These are phyloP conservation scores for Dichotomocladium elegans DNA, from an alignment of 371 early-diverging fungal species.

Conservation along the genomic window DNA sequence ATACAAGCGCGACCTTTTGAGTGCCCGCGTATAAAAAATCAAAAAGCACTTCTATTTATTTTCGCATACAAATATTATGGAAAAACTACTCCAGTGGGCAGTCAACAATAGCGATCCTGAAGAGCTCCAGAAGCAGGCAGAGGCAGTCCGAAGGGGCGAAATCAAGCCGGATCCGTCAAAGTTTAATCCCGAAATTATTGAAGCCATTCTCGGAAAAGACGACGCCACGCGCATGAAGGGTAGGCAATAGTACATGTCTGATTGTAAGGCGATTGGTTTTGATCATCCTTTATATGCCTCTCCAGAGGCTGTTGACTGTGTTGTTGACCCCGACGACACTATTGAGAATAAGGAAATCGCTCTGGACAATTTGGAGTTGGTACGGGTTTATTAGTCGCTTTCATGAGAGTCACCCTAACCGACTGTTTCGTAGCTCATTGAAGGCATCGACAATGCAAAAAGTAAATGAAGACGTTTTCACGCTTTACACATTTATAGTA, in stretches of 20 bases:
- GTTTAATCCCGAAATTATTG: constrained; percentile 79
- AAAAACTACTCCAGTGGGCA: constrained; percentile 86
- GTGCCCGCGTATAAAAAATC: neutral
- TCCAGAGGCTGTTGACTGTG: constrained; percentile 65
- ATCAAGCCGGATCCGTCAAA: constrained; percentile 29
- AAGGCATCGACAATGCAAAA: constrained; percentile 92
- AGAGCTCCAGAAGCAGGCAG: constrained; percentile 62
- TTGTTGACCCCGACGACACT: constrained; percentile 52
- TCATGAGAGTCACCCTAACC: neutral
- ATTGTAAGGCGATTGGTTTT: neutral
- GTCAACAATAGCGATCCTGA: constrained; percentile 74
- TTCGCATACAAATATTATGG: constrained; percentile 37
- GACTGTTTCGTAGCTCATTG: constrained; percentile 69
- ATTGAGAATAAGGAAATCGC: constrained; percentile 74
- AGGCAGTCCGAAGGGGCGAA: constrained; percentile 40
- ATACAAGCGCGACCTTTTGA: no score
- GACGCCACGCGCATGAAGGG: constrained; percentile 85
- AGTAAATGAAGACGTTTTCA: constrained; percentile 34
- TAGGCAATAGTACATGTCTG: constrained; percentile 11
- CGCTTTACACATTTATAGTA: neutral
- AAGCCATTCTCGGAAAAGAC: constrained; percentile 89
- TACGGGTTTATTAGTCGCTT: constrained; percentile 12
- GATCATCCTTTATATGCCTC: neutral
- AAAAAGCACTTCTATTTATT: neutral
- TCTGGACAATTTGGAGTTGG: constrained; percentile 91